phyloP scores from a whole-genome alignment of 2,329 filamentous ascomycete species.

The Coniochaeta pulveracea region DNA sequence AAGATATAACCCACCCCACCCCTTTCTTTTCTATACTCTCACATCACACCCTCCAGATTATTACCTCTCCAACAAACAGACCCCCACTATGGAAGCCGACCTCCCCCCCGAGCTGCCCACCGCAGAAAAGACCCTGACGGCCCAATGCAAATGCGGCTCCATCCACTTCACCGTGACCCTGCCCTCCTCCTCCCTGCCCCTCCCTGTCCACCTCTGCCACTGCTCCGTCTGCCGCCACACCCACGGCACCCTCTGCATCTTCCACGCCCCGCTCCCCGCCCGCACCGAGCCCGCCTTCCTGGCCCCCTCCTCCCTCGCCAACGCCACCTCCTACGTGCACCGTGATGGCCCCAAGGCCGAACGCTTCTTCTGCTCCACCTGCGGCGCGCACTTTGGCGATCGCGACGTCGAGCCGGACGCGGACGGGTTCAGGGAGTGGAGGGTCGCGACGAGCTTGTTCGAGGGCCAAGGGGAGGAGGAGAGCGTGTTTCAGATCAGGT shows the following conservation, averaged over 20 bases:
- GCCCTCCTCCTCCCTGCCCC: constrained; percentile 23
- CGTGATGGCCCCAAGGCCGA: constrained; percentile 13
- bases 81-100: too few species aligned
- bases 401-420: constrained; percentile 13
- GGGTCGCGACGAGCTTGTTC: constrained; percentile 27
- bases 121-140: constrained; percentile 24
- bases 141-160: constrained; percentile 32
- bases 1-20: too few species aligned
- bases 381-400: constrained; percentile 32
- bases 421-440: constrained; percentile 21
- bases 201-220: constrained; percentile 31
- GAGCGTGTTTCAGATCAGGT: constrained; percentile 22
- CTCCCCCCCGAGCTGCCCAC: constrained; percentile 8
- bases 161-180: constrained; percentile 30
- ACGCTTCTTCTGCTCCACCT: constrained; percentile 32
- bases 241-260: constrained; percentile 28
- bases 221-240: constrained; percentile 32
- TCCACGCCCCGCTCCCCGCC: constrained; percentile 25
- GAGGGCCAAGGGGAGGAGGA: constrained; percentile 19
- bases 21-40: too few species aligned
- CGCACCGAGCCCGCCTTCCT: constrained; percentile 25
- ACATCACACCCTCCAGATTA: too few species aligned
- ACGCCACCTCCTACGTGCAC: constrained; percentile 24
- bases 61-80: background rate
- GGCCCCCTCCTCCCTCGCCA: constrained; percentile 22